Evolutionary conservation across 306 rosid species (phyloP).

Genomic region (Citrullus colocynthis): DNA sequence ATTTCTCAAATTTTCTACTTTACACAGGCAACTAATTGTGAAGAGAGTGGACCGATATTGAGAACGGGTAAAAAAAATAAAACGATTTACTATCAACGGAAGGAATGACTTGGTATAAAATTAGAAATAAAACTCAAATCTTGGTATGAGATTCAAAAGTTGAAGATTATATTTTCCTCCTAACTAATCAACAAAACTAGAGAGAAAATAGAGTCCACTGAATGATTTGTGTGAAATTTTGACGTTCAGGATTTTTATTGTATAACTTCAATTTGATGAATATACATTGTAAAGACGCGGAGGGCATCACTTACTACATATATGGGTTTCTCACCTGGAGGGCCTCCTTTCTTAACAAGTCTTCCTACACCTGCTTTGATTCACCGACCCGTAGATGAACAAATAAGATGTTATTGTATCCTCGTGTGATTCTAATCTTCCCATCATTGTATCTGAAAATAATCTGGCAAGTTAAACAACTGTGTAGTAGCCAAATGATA

Average conservation of each 20-base stretch:
- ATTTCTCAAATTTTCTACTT: not conserved
- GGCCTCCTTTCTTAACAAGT: not conserved
- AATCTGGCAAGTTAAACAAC: not conserved
- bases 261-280: not conserved
- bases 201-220: not conserved
- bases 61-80: not conserved
- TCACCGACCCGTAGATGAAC: constrained; percentile 41
- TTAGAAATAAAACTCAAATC: not conserved
- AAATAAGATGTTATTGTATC: constrained; percentile 41
- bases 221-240: not conserved
- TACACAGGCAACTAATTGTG: not conserved
- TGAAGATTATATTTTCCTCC: not conserved
- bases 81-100: too few species aligned
- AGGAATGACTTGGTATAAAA: too few species aligned
- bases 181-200: not conserved
- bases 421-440: constrained; percentile 60
- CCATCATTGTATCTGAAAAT: constrained; percentile 58
- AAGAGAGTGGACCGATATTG: not conserved
- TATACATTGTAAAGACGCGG: not conserved
- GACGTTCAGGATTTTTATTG: not conserved
- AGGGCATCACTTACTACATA: not conserved
- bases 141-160: not conserved
- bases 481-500: not conserved
- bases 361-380: constrained; percentile 8
- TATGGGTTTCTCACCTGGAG: not conserved